A percentile compares a stretch with the other conserved stretches of the same genome.
Evolutionary conservation across 202 grass and related monocot genomes (phyloP).

Genomic region (Cymbopogon flexuosus): DNA sequence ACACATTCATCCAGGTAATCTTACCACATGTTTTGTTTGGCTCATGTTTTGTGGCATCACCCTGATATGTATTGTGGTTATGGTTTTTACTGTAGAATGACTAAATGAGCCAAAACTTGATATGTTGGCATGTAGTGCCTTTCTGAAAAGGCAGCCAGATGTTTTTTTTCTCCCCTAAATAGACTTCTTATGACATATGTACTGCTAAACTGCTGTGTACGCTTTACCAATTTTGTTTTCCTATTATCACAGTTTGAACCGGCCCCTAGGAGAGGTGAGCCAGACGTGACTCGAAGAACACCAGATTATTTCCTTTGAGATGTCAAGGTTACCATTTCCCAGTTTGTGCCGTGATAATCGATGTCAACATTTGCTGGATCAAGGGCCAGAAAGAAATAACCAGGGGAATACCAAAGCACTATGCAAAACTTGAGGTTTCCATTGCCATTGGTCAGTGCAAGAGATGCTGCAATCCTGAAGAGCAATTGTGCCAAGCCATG

Average conservation of each 20-base stretch:
- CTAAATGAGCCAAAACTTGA: too few relatives aligned
- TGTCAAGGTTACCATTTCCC: not conserved
- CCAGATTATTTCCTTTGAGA: conserved; percentile 68
- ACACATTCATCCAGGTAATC: conserved; percentile 69
- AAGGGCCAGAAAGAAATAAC: conserved; percentile 44
- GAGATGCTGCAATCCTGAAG: conserved; percentile 29
- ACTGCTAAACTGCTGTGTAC: not conserved
- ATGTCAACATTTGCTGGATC: conserved; percentile 31
- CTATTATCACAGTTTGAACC: conserved; percentile 49
- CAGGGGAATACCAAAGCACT: conserved; percentile 1
- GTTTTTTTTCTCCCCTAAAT: not conserved
- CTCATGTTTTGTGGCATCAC: not conserved
- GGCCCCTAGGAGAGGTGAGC: conserved; percentile 67
- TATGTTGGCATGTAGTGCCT: too few relatives aligned
- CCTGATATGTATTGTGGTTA: not conserved
- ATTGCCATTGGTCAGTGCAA: conserved; percentile 27
- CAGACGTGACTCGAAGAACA: conserved; percentile 64
- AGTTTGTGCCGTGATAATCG: conserved; percentile 11
- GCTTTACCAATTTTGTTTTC: not conserved
- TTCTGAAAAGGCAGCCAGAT: not conserved
- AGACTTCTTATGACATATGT: not conserved
- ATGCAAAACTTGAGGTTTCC: conserved; percentile 25
- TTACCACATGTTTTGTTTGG: not conserved
- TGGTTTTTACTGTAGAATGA: not conserved
- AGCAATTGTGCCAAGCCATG: conserved; percentile 17